Percentiles rank a stretch among this genome's conserved stretches.
phyloP scores from a whole-genome alignment of 176 grass and related monocot genomes.

The Eleusine indica region DNA sequence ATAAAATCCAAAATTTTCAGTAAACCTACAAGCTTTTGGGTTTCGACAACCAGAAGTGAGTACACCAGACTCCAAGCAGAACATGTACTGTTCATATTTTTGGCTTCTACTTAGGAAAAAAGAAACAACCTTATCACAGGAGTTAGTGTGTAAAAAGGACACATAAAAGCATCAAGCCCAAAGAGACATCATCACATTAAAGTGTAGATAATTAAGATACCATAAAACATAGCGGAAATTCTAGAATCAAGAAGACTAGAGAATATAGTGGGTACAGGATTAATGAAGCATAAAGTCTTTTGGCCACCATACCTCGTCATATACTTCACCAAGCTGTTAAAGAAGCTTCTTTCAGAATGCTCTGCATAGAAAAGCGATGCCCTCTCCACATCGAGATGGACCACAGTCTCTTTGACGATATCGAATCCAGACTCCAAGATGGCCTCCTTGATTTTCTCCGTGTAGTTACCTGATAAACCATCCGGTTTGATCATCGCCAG shows the following conservation, averaged over 20 bases:
- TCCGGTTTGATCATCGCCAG: constrained; percentile 91
- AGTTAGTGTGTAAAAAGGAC: not conserved
- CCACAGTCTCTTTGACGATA: constrained; percentile 50
- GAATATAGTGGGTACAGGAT: not conserved
- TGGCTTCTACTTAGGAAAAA: not conserved
- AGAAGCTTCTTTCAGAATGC: constrained; percentile 81
- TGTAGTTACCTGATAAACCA: constrained; percentile 71
- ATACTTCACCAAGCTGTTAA: constrained; percentile 73
- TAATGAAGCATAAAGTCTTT: constrained; percentile 1
- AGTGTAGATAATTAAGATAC: not conserved
- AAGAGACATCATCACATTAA: not conserved
- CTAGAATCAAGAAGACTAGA: not conserved
- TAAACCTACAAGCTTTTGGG: not conserved
- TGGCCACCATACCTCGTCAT: constrained; percentile 68
- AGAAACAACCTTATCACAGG: not conserved
- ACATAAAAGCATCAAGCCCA: not conserved
- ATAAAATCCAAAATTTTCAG: not conserved
- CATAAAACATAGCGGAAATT: not conserved
- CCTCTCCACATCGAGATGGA: constrained; percentile 58
- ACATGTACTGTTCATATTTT: not conserved
- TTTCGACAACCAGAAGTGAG: not conserved
- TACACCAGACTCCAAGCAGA: not conserved
- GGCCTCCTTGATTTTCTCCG: constrained; percentile 55
- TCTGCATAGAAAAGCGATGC: constrained; percentile 75
- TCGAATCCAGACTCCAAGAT: constrained; percentile 73